Evolutionary conservation across 1,284 basidiomycete genomes (phyloP), one percentile per base, ranked within the genome.

Genomic region (Puccinia horiana): DNA sequence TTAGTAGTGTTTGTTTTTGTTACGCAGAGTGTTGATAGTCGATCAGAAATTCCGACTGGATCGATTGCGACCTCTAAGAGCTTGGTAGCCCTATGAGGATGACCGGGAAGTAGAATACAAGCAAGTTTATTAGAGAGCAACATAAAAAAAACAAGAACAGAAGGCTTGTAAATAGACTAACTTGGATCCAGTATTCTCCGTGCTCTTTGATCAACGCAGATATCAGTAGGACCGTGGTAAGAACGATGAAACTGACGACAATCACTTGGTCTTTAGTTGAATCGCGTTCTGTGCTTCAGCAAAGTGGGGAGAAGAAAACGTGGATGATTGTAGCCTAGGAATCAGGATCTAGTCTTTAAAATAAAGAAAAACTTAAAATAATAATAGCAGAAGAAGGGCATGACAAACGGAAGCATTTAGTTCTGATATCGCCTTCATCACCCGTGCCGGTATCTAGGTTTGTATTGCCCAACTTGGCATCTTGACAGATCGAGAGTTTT

Each of bases 371-470:
- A 58, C 35, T 47, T 23, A 23, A 37, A 42, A 6, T 1, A 49
- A 69, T 29, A 20, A 35, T 26, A 40, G 44, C 18, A 29, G 8
- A n/a, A 61, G 42, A 44, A 44, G 47, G 4, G 52, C 18, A 58
- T 18, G 16, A 84, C 82, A 80, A 37, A 84, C 83, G 83, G 65
- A 87, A 87, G 49, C 86, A 87, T 70, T 85, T 85, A 2, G 86
- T 86, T 86, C 86, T 86, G 0, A 87, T 86, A 67, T 87, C 85
- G 2, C 86, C 86, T 82, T 87, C 86, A 52, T 84, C 85, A 0
- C 86, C 86, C 0, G 86, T 87, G 0, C 86, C 86, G 32, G 85
- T 85, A 77, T 87, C 86, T 74, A 84, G 84, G 69, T 86, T 85
- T 0, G 84, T 83, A 42, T 85, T 83, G 42, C 84, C 85, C 20